Percentiles rank a stretch among this genome's conserved stretches.
phyloP scores from a whole-genome alignment of 352 stramenopile species.

The Plasmopara viticola region DNA sequence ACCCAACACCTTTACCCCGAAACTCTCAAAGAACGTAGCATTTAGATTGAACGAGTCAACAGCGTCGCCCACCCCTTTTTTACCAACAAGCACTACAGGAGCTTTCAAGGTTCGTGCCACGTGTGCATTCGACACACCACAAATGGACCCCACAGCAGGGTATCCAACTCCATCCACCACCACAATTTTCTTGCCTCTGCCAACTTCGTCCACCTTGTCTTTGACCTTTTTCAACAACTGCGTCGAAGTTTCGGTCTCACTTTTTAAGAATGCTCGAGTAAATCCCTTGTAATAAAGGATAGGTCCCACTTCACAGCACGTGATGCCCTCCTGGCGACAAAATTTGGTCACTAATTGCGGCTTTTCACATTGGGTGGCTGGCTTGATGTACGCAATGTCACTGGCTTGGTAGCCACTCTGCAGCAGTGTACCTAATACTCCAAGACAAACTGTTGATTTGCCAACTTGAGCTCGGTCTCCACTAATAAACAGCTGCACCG shows the following conservation, averaged over 20 bases:
- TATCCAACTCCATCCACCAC: conserved; percentile 97
- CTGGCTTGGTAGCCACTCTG: conserved; percentile 43
- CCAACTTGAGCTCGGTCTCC: conserved; percentile 88
- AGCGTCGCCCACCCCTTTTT: conserved; percentile 93
- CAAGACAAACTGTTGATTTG: conserved; percentile 95
- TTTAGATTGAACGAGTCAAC: conserved; percentile 98
- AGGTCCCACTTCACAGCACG: conserved; percentile 86
- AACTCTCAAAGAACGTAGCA: conserved; percentile 90
- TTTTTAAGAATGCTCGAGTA: conserved; percentile 92
- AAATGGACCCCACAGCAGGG: conserved; percentile 83
- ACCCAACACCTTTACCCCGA: conserved; percentile 90
- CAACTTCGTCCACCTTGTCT: conserved; percentile 85
- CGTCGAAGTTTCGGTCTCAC: conserved; percentile 78
- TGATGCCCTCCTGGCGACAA: conserved; percentile 86
- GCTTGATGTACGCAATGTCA: conserved; percentile 98
- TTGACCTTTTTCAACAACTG: conserved; percentile 82
- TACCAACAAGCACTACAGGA: conserved; percentile 93
- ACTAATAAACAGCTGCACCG: conserved; percentile 66
- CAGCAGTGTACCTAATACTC: conserved; percentile 88
- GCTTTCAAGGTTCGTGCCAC: conserved; percentile 57
- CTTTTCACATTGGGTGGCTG: conserved; percentile 95
- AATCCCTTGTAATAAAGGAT: conserved; percentile 97
- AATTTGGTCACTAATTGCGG: conserved; percentile 92
- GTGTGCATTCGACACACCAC: conserved; percentile 65
- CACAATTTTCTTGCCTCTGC: conserved; percentile 86